Base-by-base conservation (phyloP, 106 monocot genomes). In the Dendrobium chrysotoxum region DNA sequence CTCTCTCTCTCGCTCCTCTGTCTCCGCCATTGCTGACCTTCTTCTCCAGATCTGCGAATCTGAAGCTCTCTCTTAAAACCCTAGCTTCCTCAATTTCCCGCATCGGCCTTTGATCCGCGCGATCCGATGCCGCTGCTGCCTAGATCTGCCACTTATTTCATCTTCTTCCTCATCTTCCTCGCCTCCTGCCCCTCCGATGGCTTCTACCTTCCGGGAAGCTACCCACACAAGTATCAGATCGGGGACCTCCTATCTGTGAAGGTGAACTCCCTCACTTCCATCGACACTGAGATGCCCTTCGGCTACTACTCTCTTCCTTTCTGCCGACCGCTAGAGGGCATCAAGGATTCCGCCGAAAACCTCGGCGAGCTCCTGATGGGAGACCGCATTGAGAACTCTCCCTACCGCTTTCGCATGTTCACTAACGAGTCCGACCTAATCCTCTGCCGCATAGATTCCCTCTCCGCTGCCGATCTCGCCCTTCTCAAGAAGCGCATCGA, bases 371-470 rank as follows among this genome's bases (percentile, higher is more conserved):
- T 89, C 53, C 84, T 89, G 50, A 83, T 89, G 81, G 89, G 89
- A 61, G 89, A 89, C 53, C 83, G 89, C 40, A 86, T 89, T 58
- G 81, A 81, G 81, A 88, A 85, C 73, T 95, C 95, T 5, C 95
- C 92, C 38, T 95, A 95, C 80, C 83, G 70, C 13, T 92, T 95
- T 84, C 83, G 81, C 55, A 88, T 92, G 87, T 78, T 85, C 84
- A 66, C 75, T 67, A 91, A 96, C 75, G 90, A 90, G 40, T 85
- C 88, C 50, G 92, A 90, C 53, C 16, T 96, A 78, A 54, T 89
- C 71, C 80, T 93, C 61, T 96, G 93, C 74, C 75, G 57, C 39
- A 84, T 86, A 3, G 68, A 46, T 1, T 85, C 90, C 5, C 72
- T 95, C 17, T 78, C 80, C n/a, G 44, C 81, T 13, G 58, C 83